Percentiles rank a stretch among this genome's conserved stretches.
Evolutionary conservation across 1,284 basidiomycete species (phyloP).

Genomic region (Phellinidium pouzarii): DNA sequence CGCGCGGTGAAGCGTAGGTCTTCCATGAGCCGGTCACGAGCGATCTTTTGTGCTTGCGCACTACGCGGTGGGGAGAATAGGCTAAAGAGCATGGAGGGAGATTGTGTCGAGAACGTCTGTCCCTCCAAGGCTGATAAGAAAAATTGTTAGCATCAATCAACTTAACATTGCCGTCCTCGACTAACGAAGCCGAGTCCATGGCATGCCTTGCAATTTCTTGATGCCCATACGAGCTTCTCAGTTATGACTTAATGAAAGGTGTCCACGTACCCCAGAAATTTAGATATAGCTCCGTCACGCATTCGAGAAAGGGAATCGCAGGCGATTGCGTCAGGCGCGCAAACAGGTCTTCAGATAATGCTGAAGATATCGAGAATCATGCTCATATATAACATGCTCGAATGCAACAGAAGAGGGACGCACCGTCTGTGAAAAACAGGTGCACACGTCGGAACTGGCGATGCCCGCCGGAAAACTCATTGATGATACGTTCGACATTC

Average conservation of each 20-base stretch:
- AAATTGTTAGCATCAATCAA: not conserved
- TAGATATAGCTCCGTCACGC: conserved; percentile 77
- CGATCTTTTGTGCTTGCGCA: conserved; percentile 51
- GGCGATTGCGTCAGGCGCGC: conserved; percentile 64
- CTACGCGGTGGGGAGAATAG: conserved; percentile 79
- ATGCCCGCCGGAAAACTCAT: conserved; percentile 64
- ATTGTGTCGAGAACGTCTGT: conserved; percentile 72
- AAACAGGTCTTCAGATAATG: conserved; percentile 68
- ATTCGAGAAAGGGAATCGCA: conserved; percentile 64
- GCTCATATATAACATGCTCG: conserved; percentile 9
- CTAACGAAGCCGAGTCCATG: not conserved
- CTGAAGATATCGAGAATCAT: conserved; percentile 33
- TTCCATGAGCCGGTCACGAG: conserved; percentile 69
- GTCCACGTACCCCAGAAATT: conserved; percentile 76
- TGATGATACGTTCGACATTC: conserved; percentile 89
- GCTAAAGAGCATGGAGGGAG: conserved; percentile 78
- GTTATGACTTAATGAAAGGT: not conserved
- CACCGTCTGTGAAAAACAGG: conserved; percentile 93
- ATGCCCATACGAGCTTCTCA: conserved; percentile 27
- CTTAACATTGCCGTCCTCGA: not conserved
- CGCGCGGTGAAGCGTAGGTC: conserved; percentile 66
- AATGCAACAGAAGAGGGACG: conserved; percentile 25
- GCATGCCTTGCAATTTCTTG: not conserved
- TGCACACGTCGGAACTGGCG: conserved; percentile 86
- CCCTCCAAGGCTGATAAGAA: conserved; percentile 57